Evolutionary conservation across 441 rosid genomes (phyloP), one percentile per base, ranked within the genome.

Genomic region (Metrosideros polymorpha): DNA sequence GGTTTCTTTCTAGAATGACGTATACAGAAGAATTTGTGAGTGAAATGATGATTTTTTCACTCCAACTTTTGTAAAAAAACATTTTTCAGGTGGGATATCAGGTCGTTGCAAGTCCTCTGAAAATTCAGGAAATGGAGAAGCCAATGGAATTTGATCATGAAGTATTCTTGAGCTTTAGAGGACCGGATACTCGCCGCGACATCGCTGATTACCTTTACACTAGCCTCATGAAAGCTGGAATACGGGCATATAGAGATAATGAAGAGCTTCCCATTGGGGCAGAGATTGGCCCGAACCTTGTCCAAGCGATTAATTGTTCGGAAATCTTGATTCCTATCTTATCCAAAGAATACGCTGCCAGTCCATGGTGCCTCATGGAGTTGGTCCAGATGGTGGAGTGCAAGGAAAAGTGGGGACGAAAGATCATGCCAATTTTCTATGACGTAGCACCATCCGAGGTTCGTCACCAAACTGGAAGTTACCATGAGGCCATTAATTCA

Each of bases 121-220:
- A 7, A 61, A 30, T 30, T 61, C 24, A 17, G 24, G 75, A 4
- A 61, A 61, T 61, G 75, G 75, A 61, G 75, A 61, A 61, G 75
- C 75, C 75, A 61, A 2, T 8, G 42, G 22, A 4, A 61, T 0
- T 0, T 17, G 0, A 2, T 15, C 4, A 17, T 61, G 75, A 61
- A 2, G 75, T 30, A 8, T 30, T 61, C 39, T 61, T 30, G 24
- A 30, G 75, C 1, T 30, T 61, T 8, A 61, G 42, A 30, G 75
- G 42, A 30, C 3, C 42, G 0, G 75, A 61, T 4, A 61, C 75
- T 15, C 42, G 42, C 12, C 0, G 0, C 0, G 42, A 61, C 10
- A 30, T 61, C 3, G 1, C 6, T 3, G 75, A 61, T 61, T 2
- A 3, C 76, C 76, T 63, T 32, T 63, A 63, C 13, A 2, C 0